Conservation (phyloP, 164 flowering plant genomes). For the Magnolia changhungtana region DNA sequence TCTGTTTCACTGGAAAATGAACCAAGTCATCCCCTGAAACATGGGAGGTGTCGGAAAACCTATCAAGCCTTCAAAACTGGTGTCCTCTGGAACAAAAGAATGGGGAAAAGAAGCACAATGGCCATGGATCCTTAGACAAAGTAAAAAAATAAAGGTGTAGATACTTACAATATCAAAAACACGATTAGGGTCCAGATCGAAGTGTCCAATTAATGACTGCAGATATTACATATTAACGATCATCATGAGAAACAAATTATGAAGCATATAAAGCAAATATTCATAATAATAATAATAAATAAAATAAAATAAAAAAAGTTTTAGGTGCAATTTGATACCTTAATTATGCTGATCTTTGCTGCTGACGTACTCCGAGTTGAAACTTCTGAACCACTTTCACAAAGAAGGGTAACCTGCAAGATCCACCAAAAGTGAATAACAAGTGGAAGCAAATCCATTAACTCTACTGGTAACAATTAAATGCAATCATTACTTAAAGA, state of each 20-base stretch:
- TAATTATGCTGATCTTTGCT: constrained; percentile 79
- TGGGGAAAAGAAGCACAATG: no score
- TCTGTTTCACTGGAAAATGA: not conserved
- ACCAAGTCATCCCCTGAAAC: no score
- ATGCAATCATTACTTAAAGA: not conserved
- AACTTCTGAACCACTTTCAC: constrained; percentile 54
- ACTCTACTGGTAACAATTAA: not conserved
- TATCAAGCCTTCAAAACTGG: no score
- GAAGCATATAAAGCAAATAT: not conserved
- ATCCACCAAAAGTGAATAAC: constrained; percentile 3
- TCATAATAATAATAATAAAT: not conserved
- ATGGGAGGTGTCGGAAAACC: no score
- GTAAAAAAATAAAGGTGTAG: constrained; percentile 8
- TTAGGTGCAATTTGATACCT: constrained; percentile 46
- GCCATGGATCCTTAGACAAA: not conserved
- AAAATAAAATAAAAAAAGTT: not conserved
- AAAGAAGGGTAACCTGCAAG: constrained; percentile 82
- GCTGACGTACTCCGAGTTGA: constrained; percentile 46
- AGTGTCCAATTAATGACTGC: constrained; percentile 99
- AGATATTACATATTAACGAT: constrained; percentile 6
- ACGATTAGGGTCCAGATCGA: constrained; percentile 97
- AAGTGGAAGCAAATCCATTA: not conserved
- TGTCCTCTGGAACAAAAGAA: not conserved
- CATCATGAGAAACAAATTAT: not conserved
- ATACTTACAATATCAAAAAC: constrained; percentile 96